A percentile compares a stretch with the other conserved stretches of the same genome.
Evolutionary conservation across 2,329 filamentous ascomycete species (phyloP).

Genomic region (Microcera coccophila): DNA sequence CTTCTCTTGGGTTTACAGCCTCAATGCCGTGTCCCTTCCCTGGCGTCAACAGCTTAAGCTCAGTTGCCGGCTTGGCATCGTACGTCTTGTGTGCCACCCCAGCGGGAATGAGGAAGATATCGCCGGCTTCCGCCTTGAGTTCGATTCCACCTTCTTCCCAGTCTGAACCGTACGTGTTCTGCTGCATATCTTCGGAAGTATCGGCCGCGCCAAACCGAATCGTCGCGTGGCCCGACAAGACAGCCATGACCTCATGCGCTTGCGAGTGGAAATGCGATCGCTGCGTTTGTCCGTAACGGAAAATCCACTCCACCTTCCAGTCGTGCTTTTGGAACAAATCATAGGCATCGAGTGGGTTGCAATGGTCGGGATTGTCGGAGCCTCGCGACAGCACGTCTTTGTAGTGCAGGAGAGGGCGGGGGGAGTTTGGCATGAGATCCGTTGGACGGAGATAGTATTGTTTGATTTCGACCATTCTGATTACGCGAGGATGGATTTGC

Average conservation of each 20-base stretch:
- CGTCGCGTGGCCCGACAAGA: constrained; percentile 48
- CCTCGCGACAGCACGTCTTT: constrained; percentile 11
- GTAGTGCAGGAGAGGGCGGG: constrained; percentile 51
- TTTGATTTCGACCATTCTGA: constrained; percentile 29
- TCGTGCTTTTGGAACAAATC: constrained; percentile 43
- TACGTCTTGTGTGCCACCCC: constrained; percentile 54
- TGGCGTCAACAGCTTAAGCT: constrained; percentile 39
- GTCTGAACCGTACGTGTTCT: constrained; percentile 35
- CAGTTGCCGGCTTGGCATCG: constrained; percentile 35
- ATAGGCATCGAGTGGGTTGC: constrained; percentile 37
- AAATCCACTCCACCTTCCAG: constrained; percentile 55
- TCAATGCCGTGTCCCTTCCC: constrained; percentile 37
- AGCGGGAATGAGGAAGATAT: constrained; percentile 57
- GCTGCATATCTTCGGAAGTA: constrained; percentile 35
- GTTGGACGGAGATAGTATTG: constrained; percentile 42
- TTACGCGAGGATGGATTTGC: too few species aligned
- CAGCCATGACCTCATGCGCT: constrained; percentile 56
- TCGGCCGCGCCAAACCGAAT: constrained; percentile 56
- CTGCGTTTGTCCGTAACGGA: constrained; percentile 53
- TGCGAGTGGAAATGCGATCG: constrained; percentile 54
- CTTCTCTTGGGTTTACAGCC: constrained; percentile 32
- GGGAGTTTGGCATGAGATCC: constrained; percentile 48
- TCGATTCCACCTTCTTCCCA: constrained; percentile 48
- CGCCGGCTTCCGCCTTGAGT: constrained; percentile 46
- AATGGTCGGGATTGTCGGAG: constrained; percentile 4